Percentiles rank a stretch among this genome's conserved stretches.
Evolutionary conservation across 73 alveolate species (phyloP).

Genomic region (Blepharisma stoltei): DNA sequence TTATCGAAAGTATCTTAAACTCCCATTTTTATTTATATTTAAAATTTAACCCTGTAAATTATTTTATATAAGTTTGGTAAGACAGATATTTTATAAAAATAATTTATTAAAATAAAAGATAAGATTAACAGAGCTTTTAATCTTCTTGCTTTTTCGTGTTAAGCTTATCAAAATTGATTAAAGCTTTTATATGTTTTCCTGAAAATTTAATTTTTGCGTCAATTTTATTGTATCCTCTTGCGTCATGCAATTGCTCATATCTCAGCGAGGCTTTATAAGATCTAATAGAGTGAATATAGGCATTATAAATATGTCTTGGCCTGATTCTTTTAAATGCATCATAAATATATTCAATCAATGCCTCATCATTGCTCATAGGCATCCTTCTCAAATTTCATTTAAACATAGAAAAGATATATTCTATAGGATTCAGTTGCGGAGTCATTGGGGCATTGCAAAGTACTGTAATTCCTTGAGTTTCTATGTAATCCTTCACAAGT

Average conservation of each 20-base stretch:
- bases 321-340: not conserved
- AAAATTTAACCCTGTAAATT: too few relatives aligned
- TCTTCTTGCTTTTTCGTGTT: too few relatives aligned
- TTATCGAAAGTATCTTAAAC: too few relatives aligned
- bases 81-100: too few relatives aligned
- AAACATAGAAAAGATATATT: not conserved
- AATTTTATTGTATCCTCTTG: too few relatives aligned
- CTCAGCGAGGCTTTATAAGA: not conserved
- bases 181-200: too few relatives aligned
- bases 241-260: not conserved
- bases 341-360: not conserved
- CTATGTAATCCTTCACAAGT: not conserved
- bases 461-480: not conserved
- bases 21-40: too few relatives aligned
- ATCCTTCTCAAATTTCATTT: not conserved
- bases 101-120: too few relatives aligned
- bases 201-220: too few relatives aligned
- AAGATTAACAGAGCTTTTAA: too few relatives aligned
- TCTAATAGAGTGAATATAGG: not conserved
- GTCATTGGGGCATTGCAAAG: conserved; percentile 14
- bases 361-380: not conserved
- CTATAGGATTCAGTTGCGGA: conserved; percentile 1
- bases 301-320: not conserved
- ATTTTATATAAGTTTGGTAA: too few relatives aligned
- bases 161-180: too few relatives aligned